Percentiles rank a stretch among this genome's conserved stretches.
Conservation (phyloP, 164 flowering plant species). For the Magnolia changhungtana region DNA sequence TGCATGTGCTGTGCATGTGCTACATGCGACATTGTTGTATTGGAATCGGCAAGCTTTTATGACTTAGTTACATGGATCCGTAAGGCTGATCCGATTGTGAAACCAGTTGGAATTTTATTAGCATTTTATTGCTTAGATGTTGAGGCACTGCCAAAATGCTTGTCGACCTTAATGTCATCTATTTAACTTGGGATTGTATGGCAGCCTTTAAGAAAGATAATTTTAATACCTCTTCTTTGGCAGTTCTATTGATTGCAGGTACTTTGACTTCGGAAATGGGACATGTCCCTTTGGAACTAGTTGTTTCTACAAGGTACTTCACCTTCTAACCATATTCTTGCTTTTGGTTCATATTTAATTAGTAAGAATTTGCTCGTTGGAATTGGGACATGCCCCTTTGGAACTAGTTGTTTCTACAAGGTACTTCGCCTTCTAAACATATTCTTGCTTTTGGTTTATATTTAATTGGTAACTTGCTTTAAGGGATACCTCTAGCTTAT, state of each 20-base stretch:
- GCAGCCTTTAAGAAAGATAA: too few species aligned
- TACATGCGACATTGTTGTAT: too few species aligned
- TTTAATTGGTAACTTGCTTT: neutral
- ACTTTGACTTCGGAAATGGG: conserved; percentile 94
- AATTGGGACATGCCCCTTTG: conserved; percentile 38
- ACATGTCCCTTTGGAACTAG: conserved; percentile 92
- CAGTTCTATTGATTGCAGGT: conserved; percentile 95
- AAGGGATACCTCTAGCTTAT: neutral
- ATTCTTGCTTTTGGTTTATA: neutral
- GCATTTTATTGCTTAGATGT: neutral
- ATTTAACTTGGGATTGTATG: neutral
- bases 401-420: conserved; percentile 96
- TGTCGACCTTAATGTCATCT: conserved; percentile 4
- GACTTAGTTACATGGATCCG: neutral
- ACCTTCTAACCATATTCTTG: neutral
- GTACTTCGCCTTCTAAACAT: conserved; percentile 28
- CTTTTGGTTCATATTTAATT: neutral
- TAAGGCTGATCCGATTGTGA: too few species aligned
- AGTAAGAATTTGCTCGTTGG: too few species aligned
- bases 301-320: conserved; percentile 89
- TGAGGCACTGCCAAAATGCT: neutral
- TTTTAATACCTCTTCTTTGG: conserved; percentile 10
- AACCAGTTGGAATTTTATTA: too few species aligned
- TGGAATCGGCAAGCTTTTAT: neutral
- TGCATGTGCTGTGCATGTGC: too few species aligned